Evolutionary conservation across 805 yeast species (phyloP).

Genomic region (Maudiozyma turicensis): DNA sequence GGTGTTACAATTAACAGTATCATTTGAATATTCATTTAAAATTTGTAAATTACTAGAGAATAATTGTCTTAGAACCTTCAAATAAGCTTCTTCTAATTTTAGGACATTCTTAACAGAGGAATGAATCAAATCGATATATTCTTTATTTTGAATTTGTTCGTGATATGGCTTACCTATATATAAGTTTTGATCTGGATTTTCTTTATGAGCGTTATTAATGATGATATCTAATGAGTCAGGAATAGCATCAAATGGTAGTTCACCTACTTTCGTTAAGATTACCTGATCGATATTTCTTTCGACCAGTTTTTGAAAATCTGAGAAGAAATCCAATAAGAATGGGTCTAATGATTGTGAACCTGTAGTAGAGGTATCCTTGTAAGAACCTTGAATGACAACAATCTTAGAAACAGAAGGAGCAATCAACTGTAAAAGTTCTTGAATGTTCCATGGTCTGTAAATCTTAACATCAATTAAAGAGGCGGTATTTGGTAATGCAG

Average conservation of each 20-base stretch:
- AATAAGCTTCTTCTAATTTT: slow-evolving; percentile 63
- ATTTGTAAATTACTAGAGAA: slow-evolving; percentile 44
- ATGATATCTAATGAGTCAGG: slow-evolving; percentile 37
- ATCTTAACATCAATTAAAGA: slow-evolving; percentile 47
- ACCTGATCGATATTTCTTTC: slow-evolving; percentile 40
- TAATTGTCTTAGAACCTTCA: slow-evolving; percentile 63
- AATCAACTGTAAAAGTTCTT: slow-evolving; percentile 38
- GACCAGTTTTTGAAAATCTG: slow-evolving; percentile 40
- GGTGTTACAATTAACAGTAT: slow-evolving; percentile 38
- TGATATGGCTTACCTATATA: slow-evolving; percentile 39
- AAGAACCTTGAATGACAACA: slow-evolving; percentile 56
- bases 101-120: slow-evolving; percentile 35
- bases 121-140: slow-evolving; percentile 4
- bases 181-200: slow-evolving; percentile 52
- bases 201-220: slow-evolving; percentile 39
- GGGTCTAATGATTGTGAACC: slow-evolving; percentile 48
- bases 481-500: slow-evolving; percentile 26
- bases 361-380: slow-evolving; percentile 4
- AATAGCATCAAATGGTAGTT: slow-evolving; percentile 10
- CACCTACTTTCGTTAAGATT: slow-evolving; percentile 43
- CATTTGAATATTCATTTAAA: slow-evolving; percentile 47
- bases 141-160: slow-evolving; percentile 1
- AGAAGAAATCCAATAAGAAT: slow-evolving; percentile 65
- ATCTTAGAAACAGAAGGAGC: slow-evolving; percentile 49
- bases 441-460: slow-evolving; percentile 64